These are phyloP conservation scores for Suillus plorans DNA, from an alignment of 768 basidiomycete species.

Conservation along the genomic window DNA sequence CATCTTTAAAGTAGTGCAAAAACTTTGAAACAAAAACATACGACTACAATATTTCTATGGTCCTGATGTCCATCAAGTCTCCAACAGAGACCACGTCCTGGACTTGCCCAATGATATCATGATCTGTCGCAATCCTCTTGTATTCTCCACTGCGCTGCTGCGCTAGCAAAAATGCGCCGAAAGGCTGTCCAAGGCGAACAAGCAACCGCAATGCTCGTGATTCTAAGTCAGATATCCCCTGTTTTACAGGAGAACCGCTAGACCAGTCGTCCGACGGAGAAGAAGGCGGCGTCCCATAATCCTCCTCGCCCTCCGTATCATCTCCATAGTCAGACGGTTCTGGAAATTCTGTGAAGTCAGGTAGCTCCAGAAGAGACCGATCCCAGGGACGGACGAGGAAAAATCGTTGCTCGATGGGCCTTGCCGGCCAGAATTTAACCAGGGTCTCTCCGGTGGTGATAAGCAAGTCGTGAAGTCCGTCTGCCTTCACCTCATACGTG, in stretches of 20 bases:
- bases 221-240: not conserved
- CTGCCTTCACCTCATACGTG: not conserved
- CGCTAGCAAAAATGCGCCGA: not conserved
- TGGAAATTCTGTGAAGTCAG: not conserved
- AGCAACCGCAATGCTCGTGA: not conserved
- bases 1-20: not conserved
- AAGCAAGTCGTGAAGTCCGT: not conserved
- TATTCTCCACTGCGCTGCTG: not conserved
- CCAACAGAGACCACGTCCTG: not conserved
- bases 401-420: not conserved
- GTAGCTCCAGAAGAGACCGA: not conserved
- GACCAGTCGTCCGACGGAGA: not conserved
- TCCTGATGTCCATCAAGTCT: not conserved
- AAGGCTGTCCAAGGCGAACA: not conserved
- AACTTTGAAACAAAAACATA: not conserved
- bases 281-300: not conserved
- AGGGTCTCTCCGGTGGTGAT: not conserved
- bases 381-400: not conserved
- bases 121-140: not conserved
- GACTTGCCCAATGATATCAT: not conserved
- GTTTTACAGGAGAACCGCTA: not conserved
- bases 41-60: not conserved
- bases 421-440: not conserved
- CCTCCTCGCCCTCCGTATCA: not conserved
- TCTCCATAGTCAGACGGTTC: not conserved